phyloP scores from a whole-genome alignment of 1,284 basidiomycete species.

The Cyathus olla region DNA sequence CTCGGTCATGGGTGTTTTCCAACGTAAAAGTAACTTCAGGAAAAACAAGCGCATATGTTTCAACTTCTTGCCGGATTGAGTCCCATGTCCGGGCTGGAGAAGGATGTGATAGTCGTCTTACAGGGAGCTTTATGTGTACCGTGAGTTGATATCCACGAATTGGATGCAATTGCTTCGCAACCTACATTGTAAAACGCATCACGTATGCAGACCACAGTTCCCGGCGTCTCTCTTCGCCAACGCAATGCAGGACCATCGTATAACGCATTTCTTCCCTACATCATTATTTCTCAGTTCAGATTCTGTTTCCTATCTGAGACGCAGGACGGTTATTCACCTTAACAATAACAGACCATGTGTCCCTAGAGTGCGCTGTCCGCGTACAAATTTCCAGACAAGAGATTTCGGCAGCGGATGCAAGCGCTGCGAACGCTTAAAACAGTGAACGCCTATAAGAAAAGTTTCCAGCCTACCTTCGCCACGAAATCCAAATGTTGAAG shows the following conservation, averaged over 20 bases:
- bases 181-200: conserved; percentile 90
- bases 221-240: conserved; percentile 75
- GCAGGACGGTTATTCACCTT: conserved; percentile 63
- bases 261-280: conserved; percentile 72
- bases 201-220: conserved; percentile 84
- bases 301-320: conserved; percentile 1
- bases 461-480: conserved; percentile 82
- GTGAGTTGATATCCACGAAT: not conserved
- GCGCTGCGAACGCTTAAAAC: conserved; percentile 55
- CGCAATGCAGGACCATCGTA: conserved; percentile 80
- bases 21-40: conserved; percentile 78
- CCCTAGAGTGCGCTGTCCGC: conserved; percentile 63
- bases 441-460: not conserved
- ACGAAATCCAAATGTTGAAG: conserved; percentile 87
- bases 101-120: conserved; percentile 79
- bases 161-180: conserved; percentile 5
- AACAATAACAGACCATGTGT: conserved; percentile 79
- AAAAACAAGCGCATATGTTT: conserved; percentile 78
- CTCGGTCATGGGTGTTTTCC: conserved; percentile 60
- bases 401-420: conserved; percentile 85
- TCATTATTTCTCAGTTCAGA: conserved; percentile 6
- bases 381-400: conserved; percentile 85
- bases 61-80: conserved; percentile 76
- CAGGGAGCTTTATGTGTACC: conserved; percentile 67
- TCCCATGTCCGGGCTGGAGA: conserved; percentile 67